Evolutionary conservation across 2,329 filamentous ascomycete genomes (phyloP).

Genomic region (Colletotrichum filicis): DNA sequence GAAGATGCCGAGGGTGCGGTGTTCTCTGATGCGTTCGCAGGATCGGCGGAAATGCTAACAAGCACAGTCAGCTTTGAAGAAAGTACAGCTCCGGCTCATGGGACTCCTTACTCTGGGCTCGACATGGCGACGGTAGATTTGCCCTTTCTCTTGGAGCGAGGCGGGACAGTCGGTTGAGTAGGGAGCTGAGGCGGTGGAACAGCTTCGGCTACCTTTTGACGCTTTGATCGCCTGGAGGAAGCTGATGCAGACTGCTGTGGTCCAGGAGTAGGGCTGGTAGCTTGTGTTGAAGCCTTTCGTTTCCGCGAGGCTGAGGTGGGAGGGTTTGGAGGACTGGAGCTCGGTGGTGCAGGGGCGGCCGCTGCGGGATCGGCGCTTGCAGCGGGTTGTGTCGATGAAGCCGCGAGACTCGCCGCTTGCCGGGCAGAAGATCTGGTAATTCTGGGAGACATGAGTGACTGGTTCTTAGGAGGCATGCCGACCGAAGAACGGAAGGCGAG

Average conservation of each 20-base stretch:
- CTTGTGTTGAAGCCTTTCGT: slow-evolving; percentile 75
- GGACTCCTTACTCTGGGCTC: slow-evolving; percentile 70
- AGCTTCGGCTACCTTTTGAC: slow-evolving; percentile 72
- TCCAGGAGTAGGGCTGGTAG: slow-evolving; percentile 54
- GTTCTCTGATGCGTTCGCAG: slow-evolving; percentile 70
- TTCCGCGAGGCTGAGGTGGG: slow-evolving; percentile 71
- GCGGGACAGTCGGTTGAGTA: slow-evolving; percentile 36
- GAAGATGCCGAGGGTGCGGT: slow-evolving; percentile 69
- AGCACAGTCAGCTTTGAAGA: not conserved
- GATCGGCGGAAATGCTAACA: slow-evolving; percentile 67
- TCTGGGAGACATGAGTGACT: slow-evolving; percentile 92
- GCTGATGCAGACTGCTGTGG: slow-evolving; percentile 36
- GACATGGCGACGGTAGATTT: slow-evolving; percentile 77
- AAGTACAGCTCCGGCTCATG: not conserved
- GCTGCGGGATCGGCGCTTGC: slow-evolving; percentile 52
- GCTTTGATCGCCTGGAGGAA: slow-evolving; percentile 73
- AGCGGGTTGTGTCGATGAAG: slow-evolving; percentile 54
- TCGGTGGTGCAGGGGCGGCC: slow-evolving; percentile 52
- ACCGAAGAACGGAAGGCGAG: slow-evolving; percentile 19
- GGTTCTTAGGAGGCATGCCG: slow-evolving; percentile 37
- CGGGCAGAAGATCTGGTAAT: slow-evolving; percentile 95
- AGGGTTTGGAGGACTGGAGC: slow-evolving; percentile 53
- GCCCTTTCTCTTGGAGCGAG: slow-evolving; percentile 67
- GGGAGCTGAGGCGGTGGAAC: slow-evolving; percentile 45
- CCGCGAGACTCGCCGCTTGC: slow-evolving; percentile 77